These are phyloP conservation scores for Selaginella moellendorffii DNA, from an alignment of 75 land plant genomes.

Conservation along the genomic window DNA sequence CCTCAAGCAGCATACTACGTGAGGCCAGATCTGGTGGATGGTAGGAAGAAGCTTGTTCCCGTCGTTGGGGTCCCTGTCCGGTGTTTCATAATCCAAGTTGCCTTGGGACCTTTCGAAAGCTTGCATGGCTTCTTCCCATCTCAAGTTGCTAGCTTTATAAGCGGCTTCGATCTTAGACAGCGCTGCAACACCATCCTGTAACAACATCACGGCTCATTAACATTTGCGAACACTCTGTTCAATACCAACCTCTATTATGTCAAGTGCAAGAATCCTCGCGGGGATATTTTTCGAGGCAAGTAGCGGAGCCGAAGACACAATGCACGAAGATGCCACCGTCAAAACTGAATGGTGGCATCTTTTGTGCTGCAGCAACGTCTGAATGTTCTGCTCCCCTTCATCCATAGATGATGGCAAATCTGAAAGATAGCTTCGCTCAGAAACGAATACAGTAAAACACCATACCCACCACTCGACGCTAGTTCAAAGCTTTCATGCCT, in stretches of 20 bases:
- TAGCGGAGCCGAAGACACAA: conserved; percentile 21
- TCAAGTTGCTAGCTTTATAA: not conserved
- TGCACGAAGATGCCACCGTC: conserved; percentile 16
- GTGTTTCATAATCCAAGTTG: conserved; percentile 9
- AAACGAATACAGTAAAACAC: not conserved
- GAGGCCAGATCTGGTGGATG: conserved; percentile 30
- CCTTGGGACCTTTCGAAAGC: not conserved
- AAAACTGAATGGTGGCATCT: conserved; percentile 18
- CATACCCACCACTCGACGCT: not conserved
- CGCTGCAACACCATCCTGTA: conserved; percentile 24
- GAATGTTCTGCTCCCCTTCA: conserved; percentile 12
- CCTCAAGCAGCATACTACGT: conserved; percentile 22
- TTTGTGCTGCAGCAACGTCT: conserved; percentile 13
- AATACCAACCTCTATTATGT: conserved; percentile 20
- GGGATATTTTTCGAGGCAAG: conserved; percentile 23
- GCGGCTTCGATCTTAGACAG: conserved; percentile 20
- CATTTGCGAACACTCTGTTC: not conserved
- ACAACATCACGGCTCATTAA: not conserved
- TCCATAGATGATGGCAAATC: not conserved
- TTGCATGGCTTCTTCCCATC: not conserved
- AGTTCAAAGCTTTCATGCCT: conserved; percentile 13
- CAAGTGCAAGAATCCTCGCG: conserved; percentile 23
- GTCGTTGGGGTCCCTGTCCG: not conserved
- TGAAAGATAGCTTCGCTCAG: not conserved
- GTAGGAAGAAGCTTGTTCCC: conserved; percentile 23